A percentile compares a stretch with the other conserved stretches of the same genome.
Evolutionary conservation across 2,329 filamentous ascomycete species (phyloP).

Genomic region (Botryotinia calthae): DNA sequence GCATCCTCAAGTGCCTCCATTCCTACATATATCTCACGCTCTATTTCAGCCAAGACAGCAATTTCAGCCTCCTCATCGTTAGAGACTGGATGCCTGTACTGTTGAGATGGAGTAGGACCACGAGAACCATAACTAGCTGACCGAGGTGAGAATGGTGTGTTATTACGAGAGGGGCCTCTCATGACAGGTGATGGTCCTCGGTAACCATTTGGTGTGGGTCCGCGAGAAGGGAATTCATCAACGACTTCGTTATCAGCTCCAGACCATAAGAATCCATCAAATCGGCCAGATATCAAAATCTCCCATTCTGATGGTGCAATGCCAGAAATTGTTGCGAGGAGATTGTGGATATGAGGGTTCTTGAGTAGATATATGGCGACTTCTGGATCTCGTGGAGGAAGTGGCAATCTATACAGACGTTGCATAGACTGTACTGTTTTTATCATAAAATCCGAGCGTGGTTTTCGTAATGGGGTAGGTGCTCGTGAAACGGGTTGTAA

Average conservation of each 20-base stretch:
- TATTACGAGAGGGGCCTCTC: slow-evolving; percentile 33
- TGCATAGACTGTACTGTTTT: slow-evolving; percentile 78
- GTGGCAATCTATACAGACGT: slow-evolving; percentile 73
- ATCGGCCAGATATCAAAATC: slow-evolving; percentile 87
- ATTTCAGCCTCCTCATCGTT: slow-evolving; percentile 94
- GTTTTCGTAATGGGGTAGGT: slow-evolving; percentile 65
- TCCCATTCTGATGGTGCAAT: slow-evolving; percentile 96
- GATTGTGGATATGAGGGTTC: slow-evolving; percentile 77
- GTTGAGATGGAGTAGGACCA: slow-evolving; percentile 55
- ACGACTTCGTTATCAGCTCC: slow-evolving; percentile 66
- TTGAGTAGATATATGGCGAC: slow-evolving; percentile 82
- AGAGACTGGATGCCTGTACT: slow-evolving; percentile 63
- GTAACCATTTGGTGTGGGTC: slow-evolving; percentile 51
- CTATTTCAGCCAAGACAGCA: slow-evolving; percentile 82
- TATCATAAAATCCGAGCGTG: slow-evolving; percentile 69
- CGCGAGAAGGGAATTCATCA: slow-evolving; percentile 49
- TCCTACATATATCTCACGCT: slow-evolving; percentile 86
- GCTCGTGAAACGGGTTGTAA: slow-evolving; percentile 58
- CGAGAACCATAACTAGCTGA: slow-evolving; percentile 45
- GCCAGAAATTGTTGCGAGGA: slow-evolving; percentile 81
- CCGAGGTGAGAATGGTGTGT: slow-evolving; percentile 36
- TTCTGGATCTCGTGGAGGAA: slow-evolving; percentile 79
- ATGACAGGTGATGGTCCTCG: slow-evolving; percentile 35
- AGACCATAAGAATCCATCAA: slow-evolving; percentile 93
- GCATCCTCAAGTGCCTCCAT: slow-evolving; percentile 96